These are phyloP conservation scores for Porodaedalea pini DNA, from an alignment of 1,284 basidiomycete species.

Conservation along the genomic window DNA sequence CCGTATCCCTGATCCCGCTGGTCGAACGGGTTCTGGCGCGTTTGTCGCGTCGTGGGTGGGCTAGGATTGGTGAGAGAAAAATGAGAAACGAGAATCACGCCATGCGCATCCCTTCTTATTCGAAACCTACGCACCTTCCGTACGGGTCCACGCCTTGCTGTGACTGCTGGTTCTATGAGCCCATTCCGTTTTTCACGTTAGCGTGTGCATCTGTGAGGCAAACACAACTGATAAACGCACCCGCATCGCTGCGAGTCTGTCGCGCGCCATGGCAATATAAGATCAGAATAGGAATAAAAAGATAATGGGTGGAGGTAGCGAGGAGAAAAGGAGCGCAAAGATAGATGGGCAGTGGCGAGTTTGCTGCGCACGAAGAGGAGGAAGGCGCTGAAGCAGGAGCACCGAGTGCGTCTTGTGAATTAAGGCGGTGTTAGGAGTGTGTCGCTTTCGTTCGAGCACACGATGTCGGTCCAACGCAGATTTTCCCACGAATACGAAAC, in stretches of 20 bases:
- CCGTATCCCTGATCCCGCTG: constrained; percentile 46
- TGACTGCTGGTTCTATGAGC: neutral
- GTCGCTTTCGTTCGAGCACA: neutral
- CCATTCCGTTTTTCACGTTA: neutral
- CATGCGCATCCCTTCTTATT: neutral
- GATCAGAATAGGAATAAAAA: constrained; percentile 26
- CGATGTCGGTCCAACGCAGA: neutral
- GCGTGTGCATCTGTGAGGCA: neutral
- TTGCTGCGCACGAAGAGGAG: neutral
- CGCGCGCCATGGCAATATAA: constrained; percentile 61
- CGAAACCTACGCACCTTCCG: constrained; percentile 7
- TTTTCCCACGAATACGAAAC: constrained; percentile 19
- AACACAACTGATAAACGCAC: constrained; percentile 38
- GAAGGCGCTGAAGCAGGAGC: neutral
- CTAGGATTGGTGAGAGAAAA: neutral
- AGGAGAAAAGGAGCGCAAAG: constrained; percentile 22
- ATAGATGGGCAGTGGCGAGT: neutral
- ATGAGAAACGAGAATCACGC: constrained; percentile 1
- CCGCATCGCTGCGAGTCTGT: constrained; percentile 80
- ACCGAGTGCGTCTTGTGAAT: neutral
- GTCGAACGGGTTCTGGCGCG: constrained; percentile 56
- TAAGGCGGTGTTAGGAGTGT: neutral
- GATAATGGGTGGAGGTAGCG: constrained; percentile 16
- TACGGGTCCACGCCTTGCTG: constrained; percentile 16
- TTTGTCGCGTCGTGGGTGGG: constrained; percentile 12